phyloP scores from a whole-genome alignment of 345 rosid species.

The Fremontodendron californicum region DNA sequence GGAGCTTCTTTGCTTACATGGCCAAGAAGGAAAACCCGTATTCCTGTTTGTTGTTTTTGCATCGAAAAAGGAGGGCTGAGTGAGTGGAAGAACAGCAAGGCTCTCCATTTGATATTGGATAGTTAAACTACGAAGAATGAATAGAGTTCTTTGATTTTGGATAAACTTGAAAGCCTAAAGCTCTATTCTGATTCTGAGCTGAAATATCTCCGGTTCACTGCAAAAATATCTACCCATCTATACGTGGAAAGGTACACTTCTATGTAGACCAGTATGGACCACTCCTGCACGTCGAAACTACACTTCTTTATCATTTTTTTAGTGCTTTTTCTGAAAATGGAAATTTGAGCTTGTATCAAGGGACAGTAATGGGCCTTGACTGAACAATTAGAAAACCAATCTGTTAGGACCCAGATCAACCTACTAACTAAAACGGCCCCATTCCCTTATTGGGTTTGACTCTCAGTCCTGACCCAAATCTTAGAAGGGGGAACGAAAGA shows the following conservation, averaged over 20 bases:
- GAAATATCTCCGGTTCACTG: slow-evolving; percentile 11
- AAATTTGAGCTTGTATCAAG: neutral
- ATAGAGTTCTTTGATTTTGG: neutral
- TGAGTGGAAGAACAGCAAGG: slow-evolving; percentile 18
- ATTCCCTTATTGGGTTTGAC: neutral
- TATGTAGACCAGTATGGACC: neutral
- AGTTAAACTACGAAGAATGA: neutral
- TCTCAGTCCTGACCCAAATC: neutral
- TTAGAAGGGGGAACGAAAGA: neutral
- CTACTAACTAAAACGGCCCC: too few relatives aligned
- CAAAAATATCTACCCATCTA: slow-evolving; percentile 9
- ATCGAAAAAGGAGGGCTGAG: slow-evolving; percentile 27
- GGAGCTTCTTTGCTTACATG: slow-evolving; percentile 20
- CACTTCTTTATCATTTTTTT: too few relatives aligned
- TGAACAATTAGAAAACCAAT: neutral
- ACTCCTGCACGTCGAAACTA: neutral
- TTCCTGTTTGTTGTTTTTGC: slow-evolving; percentile 15
- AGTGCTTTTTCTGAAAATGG: neutral
- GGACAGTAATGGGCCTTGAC: neutral
- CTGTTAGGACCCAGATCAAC: neutral
- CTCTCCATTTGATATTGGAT: slow-evolving; percentile 29
- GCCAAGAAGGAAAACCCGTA: slow-evolving; percentile 18
- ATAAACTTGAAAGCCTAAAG: neutral
- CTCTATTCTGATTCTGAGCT: neutral
- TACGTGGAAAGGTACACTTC: neutral